Evolutionary conservation across 2,329 filamentous ascomycete genomes (phyloP).

Genomic region (Aureobasidium sp.): DNA sequence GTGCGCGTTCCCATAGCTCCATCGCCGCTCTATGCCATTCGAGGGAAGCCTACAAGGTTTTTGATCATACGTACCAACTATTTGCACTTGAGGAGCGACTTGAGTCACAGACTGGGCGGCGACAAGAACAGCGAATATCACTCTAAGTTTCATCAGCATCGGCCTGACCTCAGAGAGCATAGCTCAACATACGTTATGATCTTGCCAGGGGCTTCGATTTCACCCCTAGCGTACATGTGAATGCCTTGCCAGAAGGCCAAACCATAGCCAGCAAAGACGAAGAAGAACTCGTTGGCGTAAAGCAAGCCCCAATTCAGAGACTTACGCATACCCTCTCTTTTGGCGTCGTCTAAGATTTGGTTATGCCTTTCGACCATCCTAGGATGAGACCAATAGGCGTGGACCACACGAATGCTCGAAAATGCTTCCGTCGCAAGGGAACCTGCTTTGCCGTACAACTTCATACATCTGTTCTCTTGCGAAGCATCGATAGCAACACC

Average conservation of each 20-base stretch:
- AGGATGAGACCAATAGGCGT: conserved; percentile 25
- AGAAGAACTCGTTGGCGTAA: neutral
- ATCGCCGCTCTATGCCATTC: too few species aligned
- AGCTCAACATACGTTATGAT: neutral
- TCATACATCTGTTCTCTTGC: neutral
- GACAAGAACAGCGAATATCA: conserved; percentile 57
- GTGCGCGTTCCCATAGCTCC: too few species aligned
- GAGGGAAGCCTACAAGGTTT: too few species aligned
- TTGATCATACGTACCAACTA: conserved; percentile 47
- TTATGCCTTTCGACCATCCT: conserved; percentile 2
- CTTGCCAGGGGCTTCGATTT: neutral
- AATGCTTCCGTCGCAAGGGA: conserved; percentile 38
- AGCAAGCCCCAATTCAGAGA: neutral
- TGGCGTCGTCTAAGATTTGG: neutral
- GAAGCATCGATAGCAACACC: neutral
- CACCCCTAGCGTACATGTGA: neutral
- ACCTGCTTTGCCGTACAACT: neutral
- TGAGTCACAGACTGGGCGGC: conserved; percentile 88
- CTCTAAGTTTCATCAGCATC: neutral
- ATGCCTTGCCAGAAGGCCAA: conserved; percentile 6
- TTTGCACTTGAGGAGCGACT: conserved; percentile 75
- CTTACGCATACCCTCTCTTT: neutral
- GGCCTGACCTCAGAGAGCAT: neutral
- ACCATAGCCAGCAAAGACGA: neutral
- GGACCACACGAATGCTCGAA: conserved; percentile 58